Percentiles rank a stretch among this genome's conserved stretches.
Evolutionary conservation across 495 filamentous ascomycete genomes (phyloP).

Genomic region (Podospora pseudopauciseta): DNA sequence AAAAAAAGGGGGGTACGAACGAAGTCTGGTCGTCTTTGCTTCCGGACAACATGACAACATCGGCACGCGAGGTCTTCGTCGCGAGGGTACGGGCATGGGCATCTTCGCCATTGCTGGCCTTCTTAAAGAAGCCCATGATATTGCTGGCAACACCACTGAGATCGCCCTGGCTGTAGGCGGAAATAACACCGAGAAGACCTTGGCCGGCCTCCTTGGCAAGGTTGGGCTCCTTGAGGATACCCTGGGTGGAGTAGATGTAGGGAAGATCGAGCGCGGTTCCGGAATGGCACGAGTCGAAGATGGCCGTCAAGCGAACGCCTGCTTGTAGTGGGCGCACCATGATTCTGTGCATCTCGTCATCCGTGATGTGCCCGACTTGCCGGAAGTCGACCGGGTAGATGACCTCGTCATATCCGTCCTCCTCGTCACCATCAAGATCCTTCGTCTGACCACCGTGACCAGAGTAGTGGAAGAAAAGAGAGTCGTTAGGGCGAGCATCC

Average conservation of each 20-base stretch:
- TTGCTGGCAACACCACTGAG: slow-evolving; percentile 75
- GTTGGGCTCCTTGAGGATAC: slow-evolving; percentile 96
- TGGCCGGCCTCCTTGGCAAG: slow-evolving; percentile 96
- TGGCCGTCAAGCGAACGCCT: slow-evolving; percentile 90
- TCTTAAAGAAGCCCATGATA: slow-evolving; percentile 87
- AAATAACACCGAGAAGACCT: slow-evolving; percentile 84
- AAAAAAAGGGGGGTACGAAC: slow-evolving; percentile 56
- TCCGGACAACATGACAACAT: slow-evolving; percentile 97
- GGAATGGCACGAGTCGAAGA: slow-evolving; percentile 99
- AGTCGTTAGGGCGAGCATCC: slow-evolving; percentile 89
- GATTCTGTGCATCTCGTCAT: slow-evolving; percentile 98
- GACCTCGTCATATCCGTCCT: slow-evolving; percentile 95
- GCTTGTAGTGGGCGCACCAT: slow-evolving; percentile 81
- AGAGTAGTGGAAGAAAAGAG: slow-evolving; percentile 97
- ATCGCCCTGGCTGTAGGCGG: slow-evolving; percentile 86
- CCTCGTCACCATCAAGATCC: slow-evolving; percentile 90
- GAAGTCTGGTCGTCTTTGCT: slow-evolving; percentile 96
- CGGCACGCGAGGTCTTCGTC: slow-evolving; percentile 91
- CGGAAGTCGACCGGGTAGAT: slow-evolving; percentile 97
- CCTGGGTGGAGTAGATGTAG: slow-evolving; percentile 94
- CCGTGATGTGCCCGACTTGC: slow-evolving; percentile 85
- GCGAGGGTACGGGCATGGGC: slow-evolving; percentile 72
- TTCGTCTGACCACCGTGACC: slow-evolving; percentile 97
- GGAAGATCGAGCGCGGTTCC: slow-evolving; percentile 94
- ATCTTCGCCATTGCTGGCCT: slow-evolving; percentile 80